These are phyloP conservation scores for Leishmania braziliensis DNA, from an alignment of 208 protist genomes.

Conservation along the genomic window DNA sequence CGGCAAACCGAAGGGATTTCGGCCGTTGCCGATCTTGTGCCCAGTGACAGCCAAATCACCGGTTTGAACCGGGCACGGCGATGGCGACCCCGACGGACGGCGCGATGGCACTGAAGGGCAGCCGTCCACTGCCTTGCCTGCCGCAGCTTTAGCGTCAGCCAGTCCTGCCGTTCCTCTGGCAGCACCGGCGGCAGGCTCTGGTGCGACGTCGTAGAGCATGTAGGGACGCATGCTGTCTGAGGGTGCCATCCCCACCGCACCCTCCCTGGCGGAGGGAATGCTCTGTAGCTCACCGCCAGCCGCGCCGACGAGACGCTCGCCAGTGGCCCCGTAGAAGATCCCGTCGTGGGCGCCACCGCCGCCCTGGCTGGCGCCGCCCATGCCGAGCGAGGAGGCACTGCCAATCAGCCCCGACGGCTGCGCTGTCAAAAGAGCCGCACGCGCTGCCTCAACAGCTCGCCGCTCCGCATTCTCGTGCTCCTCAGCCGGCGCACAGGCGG, in stretches of 20 bases:
- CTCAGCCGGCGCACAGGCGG: constrained; percentile 46
- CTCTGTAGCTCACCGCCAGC: neutral
- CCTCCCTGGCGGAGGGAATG: neutral
- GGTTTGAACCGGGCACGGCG: neutral
- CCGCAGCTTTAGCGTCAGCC: neutral
- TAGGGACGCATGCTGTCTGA: constrained; percentile 51
- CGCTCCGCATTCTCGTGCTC: constrained; percentile 40
- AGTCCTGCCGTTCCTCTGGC: neutral
- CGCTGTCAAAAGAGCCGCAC: constrained; percentile 16
- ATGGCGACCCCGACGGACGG: neutral
- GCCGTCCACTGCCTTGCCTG: neutral
- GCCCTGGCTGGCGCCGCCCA: constrained; percentile 2
- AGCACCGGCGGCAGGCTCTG: neutral
- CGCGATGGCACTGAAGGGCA: constrained; percentile 1
- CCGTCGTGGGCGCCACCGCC: constrained; percentile 16
- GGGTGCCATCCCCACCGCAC: constrained; percentile 15
- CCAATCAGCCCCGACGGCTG: constrained; percentile 8
- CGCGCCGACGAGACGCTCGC: constrained; percentile 3
- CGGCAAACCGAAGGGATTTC: neutral
- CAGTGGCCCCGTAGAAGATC: constrained; percentile 32
- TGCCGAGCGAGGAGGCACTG: constrained; percentile 16
- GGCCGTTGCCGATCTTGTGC: neutral
- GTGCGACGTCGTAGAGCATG: constrained; percentile 43
- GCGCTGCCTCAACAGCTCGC: constrained; percentile 15
- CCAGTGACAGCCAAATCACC: neutral